Percentiles rank a stretch among this genome's conserved stretches.
These are phyloP conservation scores for Clavispora carvajalis DNA, from an alignment of 805 yeast species.

Conservation along the genomic window DNA sequence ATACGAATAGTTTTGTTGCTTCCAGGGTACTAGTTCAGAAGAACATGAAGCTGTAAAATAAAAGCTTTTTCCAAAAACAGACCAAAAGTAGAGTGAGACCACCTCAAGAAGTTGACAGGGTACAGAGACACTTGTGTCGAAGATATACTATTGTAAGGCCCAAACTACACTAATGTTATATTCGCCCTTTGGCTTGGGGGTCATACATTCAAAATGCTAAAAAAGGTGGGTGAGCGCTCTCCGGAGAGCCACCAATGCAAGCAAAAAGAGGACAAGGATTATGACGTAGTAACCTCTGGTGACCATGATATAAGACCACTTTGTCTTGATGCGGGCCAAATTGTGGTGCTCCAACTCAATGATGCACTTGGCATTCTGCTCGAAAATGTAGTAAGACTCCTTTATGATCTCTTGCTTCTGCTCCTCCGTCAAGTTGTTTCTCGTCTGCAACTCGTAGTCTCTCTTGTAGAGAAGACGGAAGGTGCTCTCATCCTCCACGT, in stretches of 20 bases:
- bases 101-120: too few species aligned
- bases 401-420: conserved; percentile 67
- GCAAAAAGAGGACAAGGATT: conserved; percentile 20
- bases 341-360: conserved; percentile 66
- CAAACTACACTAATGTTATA: too few species aligned
- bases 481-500: conserved; percentile 59
- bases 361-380: conserved; percentile 55
- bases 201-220: not conserved
- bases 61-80: too few species aligned
- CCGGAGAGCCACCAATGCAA: conserved; percentile 29
- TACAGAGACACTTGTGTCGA: too few species aligned
- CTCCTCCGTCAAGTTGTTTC: conserved; percentile 61
- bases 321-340: conserved; percentile 48
- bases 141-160: too few species aligned
- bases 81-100: too few species aligned
- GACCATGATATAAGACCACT: conserved; percentile 48
- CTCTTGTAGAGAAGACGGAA: conserved; percentile 65
- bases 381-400: conserved; percentile 62
- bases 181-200: too few species aligned
- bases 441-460: conserved; percentile 72
- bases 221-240: conserved; percentile 14
- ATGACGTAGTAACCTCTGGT: conserved; percentile 49
- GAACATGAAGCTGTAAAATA: too few species aligned
- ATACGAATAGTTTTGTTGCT: too few species aligned
- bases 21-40: too few species aligned